Percentiles rank a stretch among this genome's conserved stretches.
Conservation (phyloP, 176 grass and related monocot genomes). For the Phyllostachys edulis region DNA sequence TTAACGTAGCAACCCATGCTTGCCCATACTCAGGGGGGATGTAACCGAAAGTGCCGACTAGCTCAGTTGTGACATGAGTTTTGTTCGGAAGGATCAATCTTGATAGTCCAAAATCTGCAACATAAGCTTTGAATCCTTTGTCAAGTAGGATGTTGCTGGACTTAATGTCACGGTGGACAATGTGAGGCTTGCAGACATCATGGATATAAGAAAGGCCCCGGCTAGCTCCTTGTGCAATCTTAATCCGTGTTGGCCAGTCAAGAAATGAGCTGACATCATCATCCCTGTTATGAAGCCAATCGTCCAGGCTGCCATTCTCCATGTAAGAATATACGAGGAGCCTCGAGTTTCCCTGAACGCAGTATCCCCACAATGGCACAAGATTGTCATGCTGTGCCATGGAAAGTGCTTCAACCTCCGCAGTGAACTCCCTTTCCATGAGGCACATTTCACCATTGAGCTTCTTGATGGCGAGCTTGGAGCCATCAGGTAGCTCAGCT, state of each 20-base stretch:
- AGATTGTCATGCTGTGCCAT: conserved; percentile 58
- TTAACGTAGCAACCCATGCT: conserved; percentile 60
- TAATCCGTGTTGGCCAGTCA: conserved; percentile 51
- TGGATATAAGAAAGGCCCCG: conserved; percentile 68
- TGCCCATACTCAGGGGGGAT: conserved; percentile 82
- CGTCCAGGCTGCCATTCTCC: conserved; percentile 77
- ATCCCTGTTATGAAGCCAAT: conserved; percentile 64
- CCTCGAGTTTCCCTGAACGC: conserved; percentile 33
- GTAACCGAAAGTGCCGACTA: conserved; percentile 70
- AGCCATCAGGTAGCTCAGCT: conserved; percentile 30
- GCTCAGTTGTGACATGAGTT: conserved; percentile 77
- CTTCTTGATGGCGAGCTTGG: conserved; percentile 48
- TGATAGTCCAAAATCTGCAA: conserved; percentile 80
- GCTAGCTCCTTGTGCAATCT: conserved; percentile 54
- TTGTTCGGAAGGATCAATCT: conserved; percentile 57
- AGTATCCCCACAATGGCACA: conserved; percentile 53
- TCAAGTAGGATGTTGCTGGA: conserved; percentile 82
- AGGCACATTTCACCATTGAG: too few species aligned
- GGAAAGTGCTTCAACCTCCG: conserved; percentile 50
- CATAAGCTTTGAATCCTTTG: conserved; percentile 57
- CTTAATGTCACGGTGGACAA: conserved; percentile 83
- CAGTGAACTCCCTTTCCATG: conserved; percentile 34
- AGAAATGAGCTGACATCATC: conserved; percentile 28
- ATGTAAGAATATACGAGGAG: conserved; percentile 60
- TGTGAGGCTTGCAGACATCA: conserved; percentile 57